Base-by-base conservation (phyloP, 1,139 yeast genomes). In the Zygosaccharomyces pseudobailii region DNA sequence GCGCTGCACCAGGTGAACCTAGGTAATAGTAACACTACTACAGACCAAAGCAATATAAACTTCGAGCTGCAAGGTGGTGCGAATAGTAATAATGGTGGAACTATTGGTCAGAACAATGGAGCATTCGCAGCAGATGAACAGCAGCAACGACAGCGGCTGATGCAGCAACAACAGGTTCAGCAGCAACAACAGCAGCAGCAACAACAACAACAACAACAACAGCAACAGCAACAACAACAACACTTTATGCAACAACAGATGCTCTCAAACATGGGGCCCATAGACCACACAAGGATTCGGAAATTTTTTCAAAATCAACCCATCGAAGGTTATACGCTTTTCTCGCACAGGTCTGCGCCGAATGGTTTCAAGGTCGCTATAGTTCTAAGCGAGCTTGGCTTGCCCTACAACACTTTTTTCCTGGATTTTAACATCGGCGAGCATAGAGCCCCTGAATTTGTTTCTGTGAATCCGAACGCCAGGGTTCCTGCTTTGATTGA, bases 281-380 rank as follows among this genome's bases (percentile, higher is more conserved):
- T 59, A 43, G 66, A 71, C 54, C 35, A 51, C 55, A 46, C 79
- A 72, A 73, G 95, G 57, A 81, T 89, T 48, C 76, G 87, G 24
- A 78, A 78, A 52, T 88, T 87, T 65, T 84, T 88, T 64, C 81
- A 78, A 55, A 82, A 84, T 57, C 87, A 84, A 54, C 96, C 96
- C 4, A 70, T 79, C 20, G 87, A 84, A 54, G 97, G 97, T 3
- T 87, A 79, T 66, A 87, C 96, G 2, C 72, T 90, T 44, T 88
- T 90, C 62, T 83, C 94, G 20, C 97, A 90, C 68, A 73, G 96
- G 60, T 85, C 95, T 7, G 97, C 97, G 1, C 97, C 97, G 25
- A 90, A 90, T 68, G 97, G 97, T 6, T 92, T 89, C 75, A 90
- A 90, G 67, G 96, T 92, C 20, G 96, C 97, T 20, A 89, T 89